phyloP scores from a whole-genome alignment of 306 rosid species.

The Sesbania bispinosa region DNA sequence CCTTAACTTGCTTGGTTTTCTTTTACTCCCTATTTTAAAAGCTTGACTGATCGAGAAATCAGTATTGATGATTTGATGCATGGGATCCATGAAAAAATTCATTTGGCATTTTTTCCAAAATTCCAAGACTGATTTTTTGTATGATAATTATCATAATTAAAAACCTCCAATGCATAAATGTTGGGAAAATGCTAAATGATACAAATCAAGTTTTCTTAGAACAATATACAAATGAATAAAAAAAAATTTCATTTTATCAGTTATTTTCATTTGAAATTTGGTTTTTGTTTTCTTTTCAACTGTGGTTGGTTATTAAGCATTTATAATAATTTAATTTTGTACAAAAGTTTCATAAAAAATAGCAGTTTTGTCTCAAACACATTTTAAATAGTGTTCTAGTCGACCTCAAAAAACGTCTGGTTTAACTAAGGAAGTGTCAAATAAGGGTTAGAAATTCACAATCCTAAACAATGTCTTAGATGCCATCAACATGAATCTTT shows the following conservation, averaged over 20 bases:
- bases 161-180: background rate
- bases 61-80: no score
- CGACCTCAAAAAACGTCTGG: background rate
- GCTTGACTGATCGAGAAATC: background rate
- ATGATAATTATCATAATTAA: background rate
- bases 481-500: background rate
- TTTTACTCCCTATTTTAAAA: background rate
- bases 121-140: background rate
- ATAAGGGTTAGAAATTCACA: background rate
- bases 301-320: background rate
- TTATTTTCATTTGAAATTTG: background rate
- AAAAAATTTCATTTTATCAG: background rate
- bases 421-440: background rate
- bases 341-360: background rate
- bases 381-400: background rate
- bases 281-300: background rate
- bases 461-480: background rate
- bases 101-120: conserved; percentile 1
- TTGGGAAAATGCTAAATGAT: background rate
- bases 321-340: background rate
- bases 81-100: no score
- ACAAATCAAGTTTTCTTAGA: background rate
- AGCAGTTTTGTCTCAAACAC: background rate
- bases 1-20: background rate
- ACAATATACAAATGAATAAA: background rate